A percentile compares a stretch with the other conserved stretches of the same genome.
These are phyloP conservation scores for Beauveria sp. DNA, from an alignment of 2,329 filamentous ascomycete genomes.

Conservation along the genomic window DNA sequence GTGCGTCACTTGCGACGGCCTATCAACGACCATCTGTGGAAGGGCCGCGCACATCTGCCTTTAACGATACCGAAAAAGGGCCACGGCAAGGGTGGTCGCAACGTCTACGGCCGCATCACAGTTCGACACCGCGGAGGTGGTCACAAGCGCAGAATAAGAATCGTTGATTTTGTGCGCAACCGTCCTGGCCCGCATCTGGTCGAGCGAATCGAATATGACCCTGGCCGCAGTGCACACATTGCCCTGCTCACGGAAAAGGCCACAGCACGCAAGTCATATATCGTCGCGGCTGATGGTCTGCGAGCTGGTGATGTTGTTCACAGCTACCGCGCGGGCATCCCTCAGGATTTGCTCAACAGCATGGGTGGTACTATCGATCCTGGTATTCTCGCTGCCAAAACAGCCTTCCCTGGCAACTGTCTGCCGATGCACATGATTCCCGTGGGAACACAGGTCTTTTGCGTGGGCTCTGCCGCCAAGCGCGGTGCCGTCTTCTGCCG, in stretches of 20 bases:
- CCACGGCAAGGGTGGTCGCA: conserved; percentile 85
- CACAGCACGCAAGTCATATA: conserved; percentile 75
- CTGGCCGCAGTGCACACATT: conserved; percentile 86
- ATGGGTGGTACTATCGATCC: conserved; percentile 94
- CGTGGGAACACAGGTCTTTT: conserved; percentile 85
- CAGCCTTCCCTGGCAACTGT: conserved; percentile 90
- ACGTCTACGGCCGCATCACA: conserved; percentile 77
- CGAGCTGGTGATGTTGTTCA: conserved; percentile 84
- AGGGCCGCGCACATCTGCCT: conserved; percentile 72
- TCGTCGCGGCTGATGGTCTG: conserved; percentile 91
- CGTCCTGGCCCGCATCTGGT: conserved; percentile 77
- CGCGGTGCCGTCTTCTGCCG: conserved; percentile 84
- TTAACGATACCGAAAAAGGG: conserved; percentile 91
- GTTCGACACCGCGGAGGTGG: conserved; percentile 90
- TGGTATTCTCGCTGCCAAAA: conserved; percentile 91
- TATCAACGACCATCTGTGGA: conserved; percentile 95
- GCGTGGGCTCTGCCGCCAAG: conserved; percentile 69
- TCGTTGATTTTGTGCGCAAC: conserved; percentile 77
- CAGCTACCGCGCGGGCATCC: conserved; percentile 86
- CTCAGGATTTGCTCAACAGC: conserved; percentile 72
- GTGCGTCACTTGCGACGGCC: conserved; percentile 84
- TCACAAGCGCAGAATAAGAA: conserved; percentile 83
- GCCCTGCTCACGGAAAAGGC: conserved; percentile 71
- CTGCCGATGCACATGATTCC: conserved; percentile 93
- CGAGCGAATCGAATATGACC: conserved; percentile 93